These are phyloP conservation scores for Globisporangium yorkense DNA, from an alignment of 352 stramenopile genomes.

Conservation along the genomic window DNA sequence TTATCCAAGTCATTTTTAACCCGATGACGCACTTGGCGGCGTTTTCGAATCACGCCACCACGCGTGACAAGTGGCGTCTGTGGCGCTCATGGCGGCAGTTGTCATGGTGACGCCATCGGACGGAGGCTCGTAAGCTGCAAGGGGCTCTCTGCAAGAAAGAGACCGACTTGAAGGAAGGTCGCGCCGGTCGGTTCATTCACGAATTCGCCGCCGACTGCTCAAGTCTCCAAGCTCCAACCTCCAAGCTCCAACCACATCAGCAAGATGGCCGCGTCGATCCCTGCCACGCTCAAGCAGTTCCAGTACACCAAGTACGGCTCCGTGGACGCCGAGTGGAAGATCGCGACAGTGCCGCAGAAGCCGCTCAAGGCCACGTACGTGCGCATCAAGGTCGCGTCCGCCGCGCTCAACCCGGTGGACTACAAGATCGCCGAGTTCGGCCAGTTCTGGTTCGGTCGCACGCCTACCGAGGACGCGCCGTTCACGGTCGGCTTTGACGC, in stretches of 20 bases:
- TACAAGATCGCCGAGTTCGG: slow-evolving; percentile 46
- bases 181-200: neutral
- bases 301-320: slow-evolving; percentile 4
- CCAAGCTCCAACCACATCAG: neutral
- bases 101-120: too few species aligned
- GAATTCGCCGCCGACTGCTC: slow-evolving; percentile 3
- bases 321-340: slow-evolving; percentile 11
- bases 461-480: slow-evolving; percentile 22
- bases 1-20: too few species aligned
- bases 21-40: too few species aligned
- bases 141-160: neutral
- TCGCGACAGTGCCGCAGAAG: slow-evolving; percentile 9
- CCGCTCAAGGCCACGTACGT: slow-evolving; percentile 27
- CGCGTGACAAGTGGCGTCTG: too few species aligned
- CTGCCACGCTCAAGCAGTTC: slow-evolving; percentile 7
- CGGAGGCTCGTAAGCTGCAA: too few species aligned
- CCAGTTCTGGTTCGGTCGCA: slow-evolving; percentile 20
- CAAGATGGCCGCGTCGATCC: slow-evolving; percentile 10
- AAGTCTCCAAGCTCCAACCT: neutral
- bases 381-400: slow-evolving; percentile 50
- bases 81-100: too few species aligned
- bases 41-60: too few species aligned
- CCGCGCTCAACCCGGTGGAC: slow-evolving; percentile 63
- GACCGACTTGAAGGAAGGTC: too few species aligned
- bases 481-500: slow-evolving; percentile 60